These are phyloP conservation scores for Globisporangium cylindrosporum DNA, from an alignment of 352 stramenopile genomes.

Conservation along the genomic window DNA sequence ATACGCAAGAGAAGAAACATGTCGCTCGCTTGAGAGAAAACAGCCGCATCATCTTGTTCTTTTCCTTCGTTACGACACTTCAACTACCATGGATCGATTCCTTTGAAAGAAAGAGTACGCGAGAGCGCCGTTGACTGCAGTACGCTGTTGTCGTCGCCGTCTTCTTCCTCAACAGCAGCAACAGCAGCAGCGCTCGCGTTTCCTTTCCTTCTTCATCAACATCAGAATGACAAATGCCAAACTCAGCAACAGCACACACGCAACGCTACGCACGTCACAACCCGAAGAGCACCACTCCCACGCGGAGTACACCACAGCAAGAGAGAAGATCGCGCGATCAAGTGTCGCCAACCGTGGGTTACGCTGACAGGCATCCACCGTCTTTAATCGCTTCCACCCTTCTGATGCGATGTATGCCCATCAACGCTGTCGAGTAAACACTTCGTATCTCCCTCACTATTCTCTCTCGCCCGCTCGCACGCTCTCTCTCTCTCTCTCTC, in stretches of 20 bases:
- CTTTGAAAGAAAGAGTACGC: neutral
- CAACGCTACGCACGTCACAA: neutral
- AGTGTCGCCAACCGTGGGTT: neutral
- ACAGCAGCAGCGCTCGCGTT: neutral
- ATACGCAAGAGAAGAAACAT: slow-evolving; percentile 1
- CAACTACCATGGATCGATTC: slow-evolving; percentile 6
- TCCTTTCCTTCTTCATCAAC: neutral
- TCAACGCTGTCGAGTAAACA: slow-evolving; percentile 4
- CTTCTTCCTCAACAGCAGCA: neutral
- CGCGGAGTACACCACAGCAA: neutral
- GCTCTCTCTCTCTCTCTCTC: slow-evolving; percentile 3
- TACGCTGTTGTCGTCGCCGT: neutral
- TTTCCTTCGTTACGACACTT: slow-evolving; percentile 8
- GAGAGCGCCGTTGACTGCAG: neutral
- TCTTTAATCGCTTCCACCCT: neutral
- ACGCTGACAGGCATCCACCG: neutral
- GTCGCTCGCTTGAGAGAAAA: slow-evolving; percentile 5
- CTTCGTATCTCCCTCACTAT: neutral
- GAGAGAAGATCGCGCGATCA: neutral
- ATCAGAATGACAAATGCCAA: slow-evolving; percentile 7
- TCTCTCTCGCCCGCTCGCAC: slow-evolving; percentile 4
- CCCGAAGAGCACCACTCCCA: neutral
- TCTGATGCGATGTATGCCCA: neutral
- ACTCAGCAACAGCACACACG: neutral
- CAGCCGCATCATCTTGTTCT: slow-evolving; percentile 4